phyloP scores from a whole-genome alignment of 2,329 filamentous ascomycete genomes.

The Escovopsis weberi region DNA sequence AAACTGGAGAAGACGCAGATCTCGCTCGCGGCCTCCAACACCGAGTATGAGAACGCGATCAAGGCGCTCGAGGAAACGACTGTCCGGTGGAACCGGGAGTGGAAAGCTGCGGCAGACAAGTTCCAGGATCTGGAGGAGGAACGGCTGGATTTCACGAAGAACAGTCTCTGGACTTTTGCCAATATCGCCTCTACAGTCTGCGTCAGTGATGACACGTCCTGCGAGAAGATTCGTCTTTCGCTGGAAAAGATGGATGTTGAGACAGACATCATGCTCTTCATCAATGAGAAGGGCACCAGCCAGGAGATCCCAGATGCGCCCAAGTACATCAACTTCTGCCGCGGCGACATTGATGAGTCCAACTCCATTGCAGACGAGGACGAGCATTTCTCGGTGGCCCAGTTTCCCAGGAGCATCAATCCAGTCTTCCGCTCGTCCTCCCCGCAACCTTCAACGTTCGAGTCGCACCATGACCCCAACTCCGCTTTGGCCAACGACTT shows the following conservation, averaged over 20 bases:
- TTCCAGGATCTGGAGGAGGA: slow-evolving; percentile 99
- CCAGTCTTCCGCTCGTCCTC: slow-evolving; percentile 92
- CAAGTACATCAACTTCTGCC: slow-evolving; percentile 97
- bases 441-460: slow-evolving; percentile 82
- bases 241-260: slow-evolving; percentile 94
- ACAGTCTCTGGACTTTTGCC: slow-evolving; percentile 93
- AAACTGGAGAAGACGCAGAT: slow-evolving; percentile 98
- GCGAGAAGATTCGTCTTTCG: slow-evolving; percentile 87
- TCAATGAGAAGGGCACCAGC: slow-evolving; percentile 75
- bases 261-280: slow-evolving; percentile 83
- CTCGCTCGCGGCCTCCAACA: slow-evolving; percentile 78
- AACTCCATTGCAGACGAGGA: slow-evolving; percentile 76
- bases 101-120: slow-evolving; percentile 96
- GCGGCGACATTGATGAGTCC: slow-evolving; percentile 69
- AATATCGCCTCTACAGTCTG: slow-evolving; percentile 96
- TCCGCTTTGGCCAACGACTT: slow-evolving; percentile 57
- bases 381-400: slow-evolving; percentile 82
- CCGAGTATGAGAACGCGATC: slow-evolving; percentile 84
- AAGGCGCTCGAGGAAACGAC: slow-evolving; percentile 93
- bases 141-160: slow-evolving; percentile 91
- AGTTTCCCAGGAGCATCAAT: slow-evolving; percentile 91
- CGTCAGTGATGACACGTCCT: slow-evolving; percentile 91
- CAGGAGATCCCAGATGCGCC: slow-evolving; percentile 96
- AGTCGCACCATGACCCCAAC: slow-evolving; percentile 81
- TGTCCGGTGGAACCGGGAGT: slow-evolving; percentile 90